phyloP scores from a whole-genome alignment of 768 basidiomycete genomes.

The Termitomyces sp. region DNA sequence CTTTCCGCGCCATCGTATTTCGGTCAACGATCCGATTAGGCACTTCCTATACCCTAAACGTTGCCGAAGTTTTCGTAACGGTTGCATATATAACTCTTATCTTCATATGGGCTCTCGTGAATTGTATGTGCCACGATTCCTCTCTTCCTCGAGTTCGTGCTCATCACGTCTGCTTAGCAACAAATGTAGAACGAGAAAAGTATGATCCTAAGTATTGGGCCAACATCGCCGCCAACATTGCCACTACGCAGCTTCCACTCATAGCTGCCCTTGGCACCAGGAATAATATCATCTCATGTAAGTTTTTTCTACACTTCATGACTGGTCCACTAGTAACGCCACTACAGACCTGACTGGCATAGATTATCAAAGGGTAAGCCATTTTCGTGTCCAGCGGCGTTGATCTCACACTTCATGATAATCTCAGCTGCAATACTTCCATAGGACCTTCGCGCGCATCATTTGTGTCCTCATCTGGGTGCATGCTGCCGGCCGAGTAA shows the following conservation, averaged over 20 bases:
- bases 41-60: constrained; percentile 23
- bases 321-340: not conserved
- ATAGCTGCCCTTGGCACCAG: constrained; percentile 49
- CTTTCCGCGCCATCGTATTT: constrained; percentile 15
- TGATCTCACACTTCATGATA: not conserved
- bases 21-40: constrained; percentile 22
- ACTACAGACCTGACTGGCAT: constrained; percentile 44
- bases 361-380: constrained; percentile 34
- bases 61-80: constrained; percentile 29
- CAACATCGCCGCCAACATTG: constrained; percentile 38
- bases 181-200: constrained; percentile 22
- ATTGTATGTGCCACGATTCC: not conserved
- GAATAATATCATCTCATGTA: constrained; percentile 45
- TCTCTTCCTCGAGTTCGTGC: not conserved
- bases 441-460: constrained; percentile 44
- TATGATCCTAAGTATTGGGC: constrained; percentile 32
- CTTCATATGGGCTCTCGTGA: constrained; percentile 23
- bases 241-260: constrained; percentile 45
- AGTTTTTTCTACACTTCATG: constrained; percentile 1
- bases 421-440: constrained; percentile 34
- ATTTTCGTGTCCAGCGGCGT: not conserved
- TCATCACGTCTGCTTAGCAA: constrained; percentile 17
- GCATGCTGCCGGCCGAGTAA: constrained; percentile 39
- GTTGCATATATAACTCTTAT: constrained; percentile 26
- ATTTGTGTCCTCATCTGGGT: constrained; percentile 42